These are phyloP conservation scores for Musa acuminata DNA, from an alignment of 176 grass and related monocot species.

Conservation along the genomic window DNA sequence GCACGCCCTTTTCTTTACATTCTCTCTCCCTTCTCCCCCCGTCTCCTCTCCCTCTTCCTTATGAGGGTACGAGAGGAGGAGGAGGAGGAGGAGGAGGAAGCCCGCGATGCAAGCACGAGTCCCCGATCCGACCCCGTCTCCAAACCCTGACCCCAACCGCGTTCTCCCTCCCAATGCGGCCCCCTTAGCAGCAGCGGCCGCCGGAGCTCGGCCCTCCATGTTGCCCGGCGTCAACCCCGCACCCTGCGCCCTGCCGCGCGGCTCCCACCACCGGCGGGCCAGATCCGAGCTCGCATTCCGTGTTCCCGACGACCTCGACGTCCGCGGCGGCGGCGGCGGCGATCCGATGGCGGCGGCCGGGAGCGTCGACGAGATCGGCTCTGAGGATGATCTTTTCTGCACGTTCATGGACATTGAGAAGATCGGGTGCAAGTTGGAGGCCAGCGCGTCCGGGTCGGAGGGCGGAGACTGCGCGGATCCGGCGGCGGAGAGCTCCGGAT, in stretches of 20 bases:
- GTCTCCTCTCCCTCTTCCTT: neutral
- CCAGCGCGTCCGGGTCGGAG: constrained; percentile 35
- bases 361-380: constrained; percentile 82
- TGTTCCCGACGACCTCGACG: constrained; percentile 57
- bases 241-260: constrained; percentile 30
- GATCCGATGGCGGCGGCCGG: constrained; percentile 19
- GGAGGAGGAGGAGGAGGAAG: constrained; percentile 39
- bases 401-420: constrained; percentile 99
- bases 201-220: neutral
- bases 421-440: constrained; percentile 50
- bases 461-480: constrained; percentile 36
- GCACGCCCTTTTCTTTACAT: too few relatives aligned
- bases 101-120: constrained; percentile 61
- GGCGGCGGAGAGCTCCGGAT: constrained; percentile 45
- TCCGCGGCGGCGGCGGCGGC: constrained; percentile 28
- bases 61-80: constrained; percentile 25
- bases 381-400: constrained; percentile 90
- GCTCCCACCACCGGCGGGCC: constrained; percentile 74
- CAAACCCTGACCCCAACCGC: constrained; percentile 16
- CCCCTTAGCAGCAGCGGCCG: neutral
- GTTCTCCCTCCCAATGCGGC: constrained; percentile 16
- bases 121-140: constrained; percentile 39
- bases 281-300: constrained; percentile 97
- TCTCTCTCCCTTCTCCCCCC: neutral
- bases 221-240: neutral